Percentiles rank a stretch among this genome's conserved stretches.
These are phyloP conservation scores for Acacia concinna DNA, from an alignment of 331 rosid genomes.

Conservation along the genomic window DNA sequence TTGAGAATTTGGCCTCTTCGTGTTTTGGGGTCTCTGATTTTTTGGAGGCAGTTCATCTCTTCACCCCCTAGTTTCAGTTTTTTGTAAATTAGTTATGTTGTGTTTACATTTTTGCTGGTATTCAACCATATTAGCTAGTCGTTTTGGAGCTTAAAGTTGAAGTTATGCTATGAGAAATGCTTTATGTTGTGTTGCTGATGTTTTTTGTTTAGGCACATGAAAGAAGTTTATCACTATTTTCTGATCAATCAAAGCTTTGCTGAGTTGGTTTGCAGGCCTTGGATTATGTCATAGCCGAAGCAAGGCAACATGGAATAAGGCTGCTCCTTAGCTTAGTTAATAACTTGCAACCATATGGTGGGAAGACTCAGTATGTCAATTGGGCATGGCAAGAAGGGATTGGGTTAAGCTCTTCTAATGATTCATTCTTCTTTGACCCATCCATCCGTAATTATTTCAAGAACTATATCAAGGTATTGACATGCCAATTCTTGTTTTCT, in stretches of 20 bases:
- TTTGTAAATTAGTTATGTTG: background rate
- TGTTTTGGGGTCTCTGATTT: conserved; percentile 15
- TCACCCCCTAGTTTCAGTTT: conserved; percentile 24
- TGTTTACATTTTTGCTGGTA: background rate
- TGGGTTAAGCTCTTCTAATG: conserved; percentile 87
- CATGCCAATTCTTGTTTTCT: background rate
- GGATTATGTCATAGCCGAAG: conserved; percentile 93
- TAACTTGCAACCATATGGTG: conserved; percentile 92
- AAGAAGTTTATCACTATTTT: conserved; percentile 15
- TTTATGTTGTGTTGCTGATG: background rate
- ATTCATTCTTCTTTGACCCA: conserved; percentile 97
- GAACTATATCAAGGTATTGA: conserved; percentile 73
- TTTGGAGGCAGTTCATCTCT: background rate
- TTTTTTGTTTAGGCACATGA: conserved; percentile 10
- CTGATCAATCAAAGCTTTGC: conserved; percentile 14
- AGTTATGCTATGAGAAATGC: background rate
- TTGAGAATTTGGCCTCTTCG: background rate
- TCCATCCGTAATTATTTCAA: conserved; percentile 84
- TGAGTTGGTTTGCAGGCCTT: conserved; percentile 67
- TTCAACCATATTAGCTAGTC: conserved; percentile 3
- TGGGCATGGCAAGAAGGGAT: conserved; percentile 99
- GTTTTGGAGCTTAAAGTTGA: conserved; percentile 13
- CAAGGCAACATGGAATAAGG: conserved; percentile 72
- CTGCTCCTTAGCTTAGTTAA: conserved; percentile 88
- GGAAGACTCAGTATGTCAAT: conserved; percentile 93